Evolutionary conservation across 176 grass and related monocot genomes (phyloP), one percentile per base, ranked within the genome.

Genomic region (Saccharum spontaneum): DNA sequence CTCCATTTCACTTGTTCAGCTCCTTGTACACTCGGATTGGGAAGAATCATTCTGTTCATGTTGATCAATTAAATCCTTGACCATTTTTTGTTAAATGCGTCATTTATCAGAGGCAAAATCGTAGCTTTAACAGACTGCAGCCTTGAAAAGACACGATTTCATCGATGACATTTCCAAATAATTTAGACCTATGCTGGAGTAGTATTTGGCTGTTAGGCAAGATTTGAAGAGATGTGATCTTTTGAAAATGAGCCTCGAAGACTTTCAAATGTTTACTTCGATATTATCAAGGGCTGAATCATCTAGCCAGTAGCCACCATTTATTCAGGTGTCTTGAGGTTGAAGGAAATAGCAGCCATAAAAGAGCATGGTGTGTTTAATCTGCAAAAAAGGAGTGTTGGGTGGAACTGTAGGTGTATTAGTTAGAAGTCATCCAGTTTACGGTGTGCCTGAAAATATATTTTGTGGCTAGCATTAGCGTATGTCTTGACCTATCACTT

Each of bases 281-380:
- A 57, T 73, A 71, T 44, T 37, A 44, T 28, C 4, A 62, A 75
- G 23, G 8, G 15, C 15, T 67, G 44, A 67, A 41, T 41, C 15
- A 71, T 49, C 10, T 82, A 3, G 13, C 39, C 39, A 39, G 38
- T 40, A 18, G 24, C 43, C 13, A 60, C 12, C 8, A 16, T 62
- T 82, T 54, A 30, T 66, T 54, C 15, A 26, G 37, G 18, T 75
- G 20, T 10, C 26, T 75, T 81, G 23, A 16, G 37, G 3, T 17
- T 40, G 28, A 55, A 82, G 36, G 45, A 77, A 76, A 90, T 23
- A 81, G 22, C 17, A 37, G 37, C 28, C 57, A 54, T 57, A 61
- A 36, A 73, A 26, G 24, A 59, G 31, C 17, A 39, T 8, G 5
- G 6, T 15, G 36, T 20, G 10, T n/a, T 73, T 17, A 45, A 45